These are phyloP conservation scores for Dioscorea cayenensis DNA, from an alignment of 116 monocot species.

Conservation along the genomic window DNA sequence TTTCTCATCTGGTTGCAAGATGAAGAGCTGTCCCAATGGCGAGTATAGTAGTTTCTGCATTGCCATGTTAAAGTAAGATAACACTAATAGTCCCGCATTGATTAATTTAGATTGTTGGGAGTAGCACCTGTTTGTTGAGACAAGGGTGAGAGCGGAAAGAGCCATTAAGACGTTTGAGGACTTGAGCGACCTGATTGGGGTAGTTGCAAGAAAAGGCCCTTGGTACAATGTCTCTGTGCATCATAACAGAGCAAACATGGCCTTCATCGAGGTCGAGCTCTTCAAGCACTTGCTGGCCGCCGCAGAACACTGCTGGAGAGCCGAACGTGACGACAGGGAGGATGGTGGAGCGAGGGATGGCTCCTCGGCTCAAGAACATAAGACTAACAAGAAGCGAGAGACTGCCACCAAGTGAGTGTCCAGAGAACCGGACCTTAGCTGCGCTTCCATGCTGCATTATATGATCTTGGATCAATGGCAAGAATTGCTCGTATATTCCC, in stretches of 20 bases:
- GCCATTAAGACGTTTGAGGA: slow-evolving; percentile 65
- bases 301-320: slow-evolving; percentile 76
- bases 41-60: slow-evolving; percentile 57
- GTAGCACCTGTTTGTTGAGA: slow-evolving; percentile 50
- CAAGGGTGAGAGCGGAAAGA: slow-evolving; percentile 67
- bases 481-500: slow-evolving; percentile 77
- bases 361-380: slow-evolving; percentile 59
- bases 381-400: slow-evolving; percentile 64
- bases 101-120: no score
- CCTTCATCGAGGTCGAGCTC: slow-evolving; percentile 48
- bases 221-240: slow-evolving; percentile 93
- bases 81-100: no score
- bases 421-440: slow-evolving; percentile 64
- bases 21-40: slow-evolving; percentile 48
- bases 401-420: slow-evolving; percentile 91
- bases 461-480: slow-evolving; percentile 57
- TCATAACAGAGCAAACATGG: slow-evolving; percentile 49
- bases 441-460: slow-evolving; percentile 26
- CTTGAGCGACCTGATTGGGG: slow-evolving; percentile 50
- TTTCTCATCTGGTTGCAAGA: slow-evolving; percentile 61
- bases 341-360: slow-evolving; percentile 18
- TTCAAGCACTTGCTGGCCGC: slow-evolving; percentile 38
- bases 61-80: no score
- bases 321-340: slow-evolving; percentile 87
- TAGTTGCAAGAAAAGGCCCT: slow-evolving; percentile 87